Evolutionary conservation across 2,329 filamentous ascomycete species (phyloP).

Genomic region (Colletotrichum tofieldiae): DNA sequence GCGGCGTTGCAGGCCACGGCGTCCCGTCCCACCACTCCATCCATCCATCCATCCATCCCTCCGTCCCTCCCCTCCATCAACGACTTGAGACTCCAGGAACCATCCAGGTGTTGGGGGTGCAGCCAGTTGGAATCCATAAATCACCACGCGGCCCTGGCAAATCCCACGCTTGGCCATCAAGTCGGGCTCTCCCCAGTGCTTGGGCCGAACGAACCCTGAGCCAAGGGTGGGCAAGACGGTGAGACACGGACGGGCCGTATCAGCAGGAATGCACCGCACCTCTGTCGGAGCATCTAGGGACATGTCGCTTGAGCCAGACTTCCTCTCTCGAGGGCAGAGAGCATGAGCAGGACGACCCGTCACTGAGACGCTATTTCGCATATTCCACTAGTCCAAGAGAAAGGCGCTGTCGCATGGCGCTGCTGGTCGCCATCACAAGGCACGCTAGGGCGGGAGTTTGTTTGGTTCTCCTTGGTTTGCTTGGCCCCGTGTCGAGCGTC

Average conservation of each 20-base stretch:
- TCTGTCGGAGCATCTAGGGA: neutral
- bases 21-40: neutral
- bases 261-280: neutral
- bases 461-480: neutral
- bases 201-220: neutral
- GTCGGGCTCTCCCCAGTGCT: neutral
- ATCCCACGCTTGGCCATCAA: neutral
- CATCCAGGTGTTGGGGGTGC: neutral
- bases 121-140: neutral
- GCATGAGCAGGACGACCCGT: neutral
- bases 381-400: conserved; percentile 1
- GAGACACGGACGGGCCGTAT: neutral
- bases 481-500: conserved; percentile 1
- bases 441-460: conserved; percentile 30
- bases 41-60: neutral
- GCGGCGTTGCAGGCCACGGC: neutral
- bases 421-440: conserved; percentile 26
- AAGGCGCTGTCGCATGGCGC: conserved; percentile 9
- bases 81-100: neutral
- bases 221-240: neutral
- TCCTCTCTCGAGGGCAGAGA: neutral
- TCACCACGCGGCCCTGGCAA: neutral
- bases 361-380: neutral
- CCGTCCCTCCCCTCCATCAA: too few relatives aligned
- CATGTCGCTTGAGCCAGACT: neutral